A percentile compares a stretch with the other conserved stretches of the same genome.
phyloP scores from a whole-genome alignment of 257 asterid genomes.

The Fraxinus pennsylvanica region DNA sequence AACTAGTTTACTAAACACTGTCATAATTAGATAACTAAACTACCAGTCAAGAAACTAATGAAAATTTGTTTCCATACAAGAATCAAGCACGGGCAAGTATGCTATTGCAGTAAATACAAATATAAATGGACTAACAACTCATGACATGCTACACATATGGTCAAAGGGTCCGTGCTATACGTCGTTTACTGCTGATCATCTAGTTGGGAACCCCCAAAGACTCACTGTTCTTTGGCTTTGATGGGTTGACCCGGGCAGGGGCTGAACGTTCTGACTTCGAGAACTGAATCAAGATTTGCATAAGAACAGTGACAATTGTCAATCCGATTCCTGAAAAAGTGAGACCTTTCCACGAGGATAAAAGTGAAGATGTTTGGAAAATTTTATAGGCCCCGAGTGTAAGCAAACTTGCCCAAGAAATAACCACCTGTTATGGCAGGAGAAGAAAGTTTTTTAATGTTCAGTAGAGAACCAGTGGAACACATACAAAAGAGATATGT shows the following conservation, averaged over 20 bases:
- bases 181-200: slow-evolving; percentile 37
- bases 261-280: slow-evolving; percentile 85
- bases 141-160: slow-evolving; percentile 20
- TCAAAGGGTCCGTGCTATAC: slow-evolving; percentile 16
- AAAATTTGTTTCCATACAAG: slow-evolving; percentile 21
- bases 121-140: slow-evolving; percentile 10
- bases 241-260: slow-evolving; percentile 63
- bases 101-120: no score
- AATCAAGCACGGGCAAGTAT: slow-evolving; percentile 25
- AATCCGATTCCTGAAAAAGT: slow-evolving; percentile 52
- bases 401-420: slow-evolving; percentile 69
- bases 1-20: no score
- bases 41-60: not conserved
- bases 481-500: not conserved
- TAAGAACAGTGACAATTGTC: slow-evolving; percentile 60
- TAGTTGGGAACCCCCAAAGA: slow-evolving; percentile 28
- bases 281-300: slow-evolving; percentile 89
- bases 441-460: slow-evolving; percentile 9
- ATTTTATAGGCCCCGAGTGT: slow-evolving; percentile 55
- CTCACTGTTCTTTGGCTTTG: slow-evolving; percentile 36
- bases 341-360: slow-evolving; percentile 88
- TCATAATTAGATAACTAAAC: no score
- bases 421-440: slow-evolving; percentile 63
- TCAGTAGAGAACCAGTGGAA: not conserved
- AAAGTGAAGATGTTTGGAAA: slow-evolving; percentile 57